These are phyloP conservation scores for Aspergillus vadensis DNA, from an alignment of 2,329 filamentous ascomycete genomes.

Conservation along the genomic window DNA sequence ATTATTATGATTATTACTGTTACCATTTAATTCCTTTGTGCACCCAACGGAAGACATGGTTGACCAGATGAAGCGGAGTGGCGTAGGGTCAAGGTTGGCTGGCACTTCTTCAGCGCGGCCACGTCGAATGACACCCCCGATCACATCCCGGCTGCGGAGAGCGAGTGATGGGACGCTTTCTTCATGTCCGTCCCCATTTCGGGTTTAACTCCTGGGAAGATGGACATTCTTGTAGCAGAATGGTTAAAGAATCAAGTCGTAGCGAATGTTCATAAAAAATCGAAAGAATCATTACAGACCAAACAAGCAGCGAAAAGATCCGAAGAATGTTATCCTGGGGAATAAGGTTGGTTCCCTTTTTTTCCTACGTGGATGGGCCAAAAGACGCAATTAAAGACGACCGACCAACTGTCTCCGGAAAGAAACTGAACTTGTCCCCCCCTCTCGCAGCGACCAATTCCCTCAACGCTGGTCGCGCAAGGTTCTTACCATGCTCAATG, in stretches of 20 bases:
- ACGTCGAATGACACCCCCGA: conserved; percentile 33
- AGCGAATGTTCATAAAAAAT: no score
- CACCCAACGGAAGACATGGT: conserved; percentile 10
- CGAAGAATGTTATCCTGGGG: no score
- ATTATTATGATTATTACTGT: background rate
- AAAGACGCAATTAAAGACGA: background rate
- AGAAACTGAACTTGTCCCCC: background rate
- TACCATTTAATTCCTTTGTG: conserved; percentile 3
- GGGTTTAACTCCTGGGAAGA: no score
- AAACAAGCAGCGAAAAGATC: no score
- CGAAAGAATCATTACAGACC: no score
- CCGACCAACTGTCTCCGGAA: background rate
- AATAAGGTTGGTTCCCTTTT: no score
- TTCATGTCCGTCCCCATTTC: background rate
- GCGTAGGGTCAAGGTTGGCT: conserved; percentile 23
- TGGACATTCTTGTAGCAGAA: no score
- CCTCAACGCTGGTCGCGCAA: background rate
- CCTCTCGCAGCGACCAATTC: background rate
- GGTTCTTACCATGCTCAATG: conserved; percentile 3
- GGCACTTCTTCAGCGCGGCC: conserved; percentile 32
- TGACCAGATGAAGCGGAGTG: conserved; percentile 14
- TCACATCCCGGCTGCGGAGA: conserved; percentile 20
- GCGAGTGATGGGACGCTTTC: background rate
- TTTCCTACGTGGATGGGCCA: no score
- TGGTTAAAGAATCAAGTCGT: no score